Evolutionary conservation across 1,284 basidiomycete genomes (phyloP).

Genomic region (Phylloboletellus chloephorus): DNA sequence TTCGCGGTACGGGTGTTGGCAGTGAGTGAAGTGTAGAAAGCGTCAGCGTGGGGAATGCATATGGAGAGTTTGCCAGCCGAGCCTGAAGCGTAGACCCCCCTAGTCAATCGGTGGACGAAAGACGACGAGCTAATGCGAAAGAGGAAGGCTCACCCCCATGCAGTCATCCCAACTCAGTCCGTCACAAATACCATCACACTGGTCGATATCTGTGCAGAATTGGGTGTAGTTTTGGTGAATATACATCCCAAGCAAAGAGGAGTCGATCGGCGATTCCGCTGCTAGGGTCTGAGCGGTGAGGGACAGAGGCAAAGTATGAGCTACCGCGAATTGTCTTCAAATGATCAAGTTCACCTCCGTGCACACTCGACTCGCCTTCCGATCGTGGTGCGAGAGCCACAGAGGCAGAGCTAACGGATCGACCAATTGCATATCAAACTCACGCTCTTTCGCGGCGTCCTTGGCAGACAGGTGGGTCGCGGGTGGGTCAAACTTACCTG

Average conservation of each 20-base stretch:
- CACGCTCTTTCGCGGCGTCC: conserved; percentile 52
- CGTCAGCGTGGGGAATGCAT: conserved; percentile 78
- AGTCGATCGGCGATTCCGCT: conserved; percentile 86
- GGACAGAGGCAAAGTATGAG: background rate
- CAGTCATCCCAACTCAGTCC: conserved; percentile 79
- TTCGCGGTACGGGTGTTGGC: conserved; percentile 78
- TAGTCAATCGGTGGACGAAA: background rate
- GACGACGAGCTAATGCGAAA: background rate
- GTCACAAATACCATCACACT: conserved; percentile 70
- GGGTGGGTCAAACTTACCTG: conserved; percentile 70
- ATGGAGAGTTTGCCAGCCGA: conserved; percentile 65
- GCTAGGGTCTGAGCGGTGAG: conserved; percentile 56
- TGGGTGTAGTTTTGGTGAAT: conserved; percentile 90
- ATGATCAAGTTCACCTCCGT: conserved; percentile 57
- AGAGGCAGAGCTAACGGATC: conserved; percentile 51
- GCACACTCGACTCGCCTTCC: conserved; percentile 74
- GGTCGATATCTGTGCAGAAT: conserved; percentile 76
- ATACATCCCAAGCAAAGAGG: conserved; percentile 84
- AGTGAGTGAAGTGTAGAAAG: conserved; percentile 78
- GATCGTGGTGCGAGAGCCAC: conserved; percentile 55
- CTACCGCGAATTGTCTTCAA: background rate
- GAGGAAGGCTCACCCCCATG: conserved; percentile 54
- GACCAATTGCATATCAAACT: conserved; percentile 46
- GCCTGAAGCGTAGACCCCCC: conserved; percentile 41
- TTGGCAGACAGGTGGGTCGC: conserved; percentile 47